Conservation (phyloP, 2,329 filamentous ascomycete species). For the Hymenoscyphus infarciens region DNA sequence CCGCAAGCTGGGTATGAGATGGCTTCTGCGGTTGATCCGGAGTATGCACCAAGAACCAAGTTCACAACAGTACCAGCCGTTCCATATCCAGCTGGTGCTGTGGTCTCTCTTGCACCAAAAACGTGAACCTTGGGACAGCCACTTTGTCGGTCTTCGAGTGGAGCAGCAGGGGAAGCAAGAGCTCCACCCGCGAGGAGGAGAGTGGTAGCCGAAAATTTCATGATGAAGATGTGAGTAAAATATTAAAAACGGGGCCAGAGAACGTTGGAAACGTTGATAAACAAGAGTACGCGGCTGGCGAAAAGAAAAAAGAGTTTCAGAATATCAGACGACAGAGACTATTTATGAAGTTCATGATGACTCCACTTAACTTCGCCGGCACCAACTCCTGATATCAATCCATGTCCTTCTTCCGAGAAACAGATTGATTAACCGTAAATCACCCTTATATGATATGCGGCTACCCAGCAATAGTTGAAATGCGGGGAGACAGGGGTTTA, state of each 20-base stretch:
- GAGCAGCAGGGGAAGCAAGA: slow-evolving; percentile 12
- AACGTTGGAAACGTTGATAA: not conserved
- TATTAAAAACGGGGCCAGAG: not conserved
- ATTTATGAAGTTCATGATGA: not conserved
- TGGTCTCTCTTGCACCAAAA: slow-evolving; percentile 51
- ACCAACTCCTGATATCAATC: not conserved
- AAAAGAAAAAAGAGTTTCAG: not conserved
- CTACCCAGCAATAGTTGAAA: slow-evolving; percentile 5
- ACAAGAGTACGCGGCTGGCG: not conserved
- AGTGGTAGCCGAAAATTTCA: slow-evolving; percentile 10
- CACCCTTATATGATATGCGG: not conserved
- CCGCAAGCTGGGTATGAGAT: slow-evolving; percentile 61
- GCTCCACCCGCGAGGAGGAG: slow-evolving; percentile 14
- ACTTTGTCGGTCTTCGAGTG: slow-evolving; percentile 21
- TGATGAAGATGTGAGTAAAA: slow-evolving; percentile 2
- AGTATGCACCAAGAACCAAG: slow-evolving; percentile 44
- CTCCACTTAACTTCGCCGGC: not conserved
- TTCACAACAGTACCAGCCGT: slow-evolving; percentile 49
- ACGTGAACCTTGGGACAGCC: slow-evolving; percentile 45
- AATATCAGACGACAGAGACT: not conserved
- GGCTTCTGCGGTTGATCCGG: slow-evolving; percentile 51
- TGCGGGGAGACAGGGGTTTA: slow-evolving; percentile 9
- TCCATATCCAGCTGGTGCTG: slow-evolving; percentile 47
- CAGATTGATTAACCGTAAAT: slow-evolving; percentile 2
- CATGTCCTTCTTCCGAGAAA: not conserved